phyloP scores from a whole-genome alignment of 768 basidiomycete genomes.

The Dentipellis fragilis region DNA sequence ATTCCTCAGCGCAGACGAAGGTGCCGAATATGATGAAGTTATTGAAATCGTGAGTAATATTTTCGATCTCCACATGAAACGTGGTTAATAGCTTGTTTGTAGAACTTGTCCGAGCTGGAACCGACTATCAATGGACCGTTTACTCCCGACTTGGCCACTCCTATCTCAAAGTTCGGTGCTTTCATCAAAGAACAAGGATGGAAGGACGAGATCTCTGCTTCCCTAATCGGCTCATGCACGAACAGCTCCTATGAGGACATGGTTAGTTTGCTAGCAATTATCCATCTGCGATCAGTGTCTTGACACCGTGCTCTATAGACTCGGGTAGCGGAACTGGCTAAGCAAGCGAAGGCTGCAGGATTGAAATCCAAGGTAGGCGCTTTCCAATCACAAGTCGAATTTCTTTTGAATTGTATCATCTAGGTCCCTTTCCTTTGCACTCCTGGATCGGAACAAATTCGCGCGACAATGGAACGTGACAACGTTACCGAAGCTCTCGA shows the following conservation, averaged over 20 bases:
- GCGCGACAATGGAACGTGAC: conserved; percentile 96
- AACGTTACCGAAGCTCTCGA: conserved; percentile 72
- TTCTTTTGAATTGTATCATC: not conserved
- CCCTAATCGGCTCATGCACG: conserved; percentile 96
- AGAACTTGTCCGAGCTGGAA: conserved; percentile 85
- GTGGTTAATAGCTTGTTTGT: conserved; percentile 1
- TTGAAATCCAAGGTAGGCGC: conserved; percentile 55
- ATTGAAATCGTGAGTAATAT: conserved; percentile 71
- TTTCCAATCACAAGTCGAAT: not conserved
- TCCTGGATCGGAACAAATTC: conserved; percentile 90
- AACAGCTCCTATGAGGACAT: conserved; percentile 97
- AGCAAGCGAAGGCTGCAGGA: conserved; percentile 80
- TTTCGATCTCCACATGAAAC: not conserved
- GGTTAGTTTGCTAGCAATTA: conserved; percentile 32
- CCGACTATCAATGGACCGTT: conserved; percentile 95
- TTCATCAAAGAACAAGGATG: conserved; percentile 81
- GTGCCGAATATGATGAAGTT: conserved; percentile 88
- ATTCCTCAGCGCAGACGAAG: conserved; percentile 76
- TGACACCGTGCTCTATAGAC: conserved; percentile 41
- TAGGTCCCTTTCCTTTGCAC: conserved; percentile 82
- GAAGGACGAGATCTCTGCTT: conserved; percentile 88
- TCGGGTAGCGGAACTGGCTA: conserved; percentile 82
- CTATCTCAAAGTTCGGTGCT: conserved; percentile 76
- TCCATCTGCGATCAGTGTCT: not conserved
- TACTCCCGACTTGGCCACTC: conserved; percentile 93